These are phyloP conservation scores for Pseudonitzschia multiseries DNA, from an alignment of 108 stramenopile genomes.

Conservation along the genomic window DNA sequence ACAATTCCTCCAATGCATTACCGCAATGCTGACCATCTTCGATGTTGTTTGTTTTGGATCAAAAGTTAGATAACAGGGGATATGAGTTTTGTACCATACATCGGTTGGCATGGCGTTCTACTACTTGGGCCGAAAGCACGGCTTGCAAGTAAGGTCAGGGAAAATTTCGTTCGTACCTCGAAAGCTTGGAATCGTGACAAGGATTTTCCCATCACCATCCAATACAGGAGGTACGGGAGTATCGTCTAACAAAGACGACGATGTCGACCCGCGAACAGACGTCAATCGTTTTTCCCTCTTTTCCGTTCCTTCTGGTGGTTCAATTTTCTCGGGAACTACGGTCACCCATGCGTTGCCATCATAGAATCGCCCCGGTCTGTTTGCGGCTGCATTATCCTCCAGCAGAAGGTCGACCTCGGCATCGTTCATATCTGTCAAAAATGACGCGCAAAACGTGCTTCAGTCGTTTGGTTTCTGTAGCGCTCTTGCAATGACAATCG, in stretches of 20 bases:
- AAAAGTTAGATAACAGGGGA: background rate
- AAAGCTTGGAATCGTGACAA: slow-evolving; percentile 76
- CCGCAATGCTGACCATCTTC: slow-evolving; percentile 75
- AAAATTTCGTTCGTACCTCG: slow-evolving; percentile 43
- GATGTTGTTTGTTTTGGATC: too few relatives aligned
- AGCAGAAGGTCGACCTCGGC: background rate
- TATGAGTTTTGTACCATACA: background rate
- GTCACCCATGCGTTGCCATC: background rate
- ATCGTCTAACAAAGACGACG: background rate
- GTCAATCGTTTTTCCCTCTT: background rate
- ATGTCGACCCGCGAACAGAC: background rate
- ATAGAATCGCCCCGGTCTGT: background rate
- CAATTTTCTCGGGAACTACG: background rate
- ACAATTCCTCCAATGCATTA: slow-evolving; percentile 62
- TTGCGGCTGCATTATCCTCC: background rate
- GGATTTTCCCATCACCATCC: slow-evolving; percentile 59
- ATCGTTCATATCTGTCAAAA: background rate
- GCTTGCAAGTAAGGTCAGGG: background rate
- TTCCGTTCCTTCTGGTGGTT: background rate
- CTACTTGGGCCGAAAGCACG: background rate
- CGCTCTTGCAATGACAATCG: too few relatives aligned
- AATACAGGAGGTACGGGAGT: slow-evolving; percentile 29
- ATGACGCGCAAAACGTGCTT: background rate
- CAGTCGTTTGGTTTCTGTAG: background rate
- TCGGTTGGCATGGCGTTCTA: background rate